Evolutionary conservation across 2,329 filamentous ascomycete genomes (phyloP).

Genomic region (Verticillium alfalfae): DNA sequence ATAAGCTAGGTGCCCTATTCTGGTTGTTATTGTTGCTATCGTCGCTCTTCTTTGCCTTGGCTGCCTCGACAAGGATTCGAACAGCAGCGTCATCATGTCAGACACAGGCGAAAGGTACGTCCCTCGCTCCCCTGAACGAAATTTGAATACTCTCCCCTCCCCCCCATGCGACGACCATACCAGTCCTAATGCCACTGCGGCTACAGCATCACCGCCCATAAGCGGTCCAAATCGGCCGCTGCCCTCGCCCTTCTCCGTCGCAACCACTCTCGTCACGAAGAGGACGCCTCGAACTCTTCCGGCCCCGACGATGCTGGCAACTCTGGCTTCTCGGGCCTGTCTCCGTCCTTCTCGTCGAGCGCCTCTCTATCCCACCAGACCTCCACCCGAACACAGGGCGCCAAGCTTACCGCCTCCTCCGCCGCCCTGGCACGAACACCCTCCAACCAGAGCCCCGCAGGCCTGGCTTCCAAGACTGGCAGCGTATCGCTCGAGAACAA

Average conservation of each 20-base stretch:
- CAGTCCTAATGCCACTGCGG: slow-evolving; percentile 10
- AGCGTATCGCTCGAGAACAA: slow-evolving; percentile 29
- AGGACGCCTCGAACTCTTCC: slow-evolving; percentile 40
- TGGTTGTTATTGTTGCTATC: not conserved
- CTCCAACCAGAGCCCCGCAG: slow-evolving; percentile 22
- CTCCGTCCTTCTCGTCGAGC: slow-evolving; percentile 25
- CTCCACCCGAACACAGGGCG: slow-evolving; percentile 35
- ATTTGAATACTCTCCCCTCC: not conserved
- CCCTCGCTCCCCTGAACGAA: not conserved
- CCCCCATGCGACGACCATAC: not conserved
- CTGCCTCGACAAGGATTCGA: not conserved
- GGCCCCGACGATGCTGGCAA: slow-evolving; percentile 41
- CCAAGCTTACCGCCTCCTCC: slow-evolving; percentile 32
- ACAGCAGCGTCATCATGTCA: slow-evolving; percentile 21
- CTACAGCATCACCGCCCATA: slow-evolving; percentile 30
- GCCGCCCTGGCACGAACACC: slow-evolving; percentile 31
- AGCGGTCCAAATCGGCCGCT: slow-evolving; percentile 48
- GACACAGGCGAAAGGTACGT: slow-evolving; percentile 28
- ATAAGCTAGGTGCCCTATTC: not conserved
- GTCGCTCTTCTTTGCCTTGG: not conserved
- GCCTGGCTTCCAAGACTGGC: slow-evolving; percentile 9
- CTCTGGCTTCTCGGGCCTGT: slow-evolving; percentile 14
- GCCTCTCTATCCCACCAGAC: slow-evolving; percentile 29
- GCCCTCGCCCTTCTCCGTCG: slow-evolving; percentile 50
- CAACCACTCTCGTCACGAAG: slow-evolving; percentile 43